These are phyloP conservation scores for Chalaropsis ovoidea DNA, from an alignment of 2,329 filamentous ascomycete genomes.

Conservation along the genomic window DNA sequence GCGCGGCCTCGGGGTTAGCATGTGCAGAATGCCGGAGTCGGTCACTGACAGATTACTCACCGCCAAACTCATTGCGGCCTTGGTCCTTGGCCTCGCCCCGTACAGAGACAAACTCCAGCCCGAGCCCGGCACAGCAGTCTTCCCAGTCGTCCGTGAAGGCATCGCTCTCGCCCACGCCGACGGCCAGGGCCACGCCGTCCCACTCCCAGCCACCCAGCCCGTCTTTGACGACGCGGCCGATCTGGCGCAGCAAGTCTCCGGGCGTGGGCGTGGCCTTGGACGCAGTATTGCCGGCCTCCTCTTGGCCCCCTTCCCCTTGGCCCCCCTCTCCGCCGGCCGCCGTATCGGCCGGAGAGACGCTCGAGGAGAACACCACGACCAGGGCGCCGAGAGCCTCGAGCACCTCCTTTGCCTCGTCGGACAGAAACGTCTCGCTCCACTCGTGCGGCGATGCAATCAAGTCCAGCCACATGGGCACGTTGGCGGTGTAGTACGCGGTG, in stretches of 20 bases:
- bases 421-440: conserved; percentile 51
- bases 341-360: conserved; percentile 18
- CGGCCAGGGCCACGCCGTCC: conserved; percentile 53
- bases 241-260: conserved; percentile 40
- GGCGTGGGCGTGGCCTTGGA: conserved; percentile 30
- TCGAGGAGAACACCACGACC: conserved; percentile 36
- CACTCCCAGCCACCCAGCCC: conserved; percentile 52
- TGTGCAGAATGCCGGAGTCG: not conserved
- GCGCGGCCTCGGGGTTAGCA: not conserved
- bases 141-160: conserved; percentile 50
- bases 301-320: not conserved
- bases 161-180: conserved; percentile 43
- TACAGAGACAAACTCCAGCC: conserved; percentile 54
- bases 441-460: conserved; percentile 39
- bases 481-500: conserved; percentile 52
- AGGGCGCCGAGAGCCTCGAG: conserved; percentile 51
- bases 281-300: conserved; percentile 23
- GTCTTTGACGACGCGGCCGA: conserved; percentile 46
- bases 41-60: conserved; percentile 33
- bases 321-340: not conserved
- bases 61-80: conserved; percentile 48
- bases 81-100: conserved; percentile 34
- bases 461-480: conserved; percentile 58
- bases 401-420: conserved; percentile 52
- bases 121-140: conserved; percentile 45